Conservation (phyloP, 164 flowering plant species). For the Macadamia integrifolia region DNA sequence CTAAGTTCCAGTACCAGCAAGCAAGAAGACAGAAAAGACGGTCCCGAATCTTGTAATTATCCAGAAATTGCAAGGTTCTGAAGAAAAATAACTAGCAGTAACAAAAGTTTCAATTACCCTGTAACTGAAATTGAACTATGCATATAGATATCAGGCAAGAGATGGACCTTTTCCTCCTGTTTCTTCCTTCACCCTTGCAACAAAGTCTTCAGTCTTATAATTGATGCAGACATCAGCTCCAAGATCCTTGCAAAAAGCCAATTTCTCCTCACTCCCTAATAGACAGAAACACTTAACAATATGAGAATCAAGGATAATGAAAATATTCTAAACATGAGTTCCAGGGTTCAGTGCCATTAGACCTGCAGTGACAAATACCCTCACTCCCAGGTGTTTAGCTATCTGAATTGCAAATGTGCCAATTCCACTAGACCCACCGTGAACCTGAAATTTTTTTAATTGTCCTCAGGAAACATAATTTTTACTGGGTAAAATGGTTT, state of each 20-base stretch:
- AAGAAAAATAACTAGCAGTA: not conserved
- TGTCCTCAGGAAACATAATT: not conserved
- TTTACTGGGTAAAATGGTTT: too few species aligned
- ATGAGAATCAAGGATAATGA: not conserved
- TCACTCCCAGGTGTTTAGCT: conserved; percentile 64
- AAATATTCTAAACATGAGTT: not conserved
- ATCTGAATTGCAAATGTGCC: conserved; percentile 95
- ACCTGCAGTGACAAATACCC: conserved; percentile 93
- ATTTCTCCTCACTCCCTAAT: conserved; percentile 76
- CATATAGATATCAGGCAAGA: not conserved
- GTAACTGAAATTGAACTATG: not conserved
- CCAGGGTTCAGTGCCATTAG: not conserved
- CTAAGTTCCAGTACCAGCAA: not conserved
- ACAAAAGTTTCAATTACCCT: too few species aligned
- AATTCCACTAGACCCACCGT: conserved; percentile 97
- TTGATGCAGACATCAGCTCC: conserved; percentile 97
- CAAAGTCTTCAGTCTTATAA: conserved; percentile 93
- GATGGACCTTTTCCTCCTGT: conserved; percentile 74
- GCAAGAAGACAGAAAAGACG: not conserved
- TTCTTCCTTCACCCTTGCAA: conserved; percentile 83
- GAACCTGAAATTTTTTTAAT: conserved; percentile 42
- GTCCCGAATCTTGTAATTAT: not conserved
- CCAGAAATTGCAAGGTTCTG: not conserved
- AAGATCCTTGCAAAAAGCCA: conserved; percentile 68
- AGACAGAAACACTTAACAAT: not conserved